Evolutionary conservation across 2,329 filamentous ascomycete species (phyloP).

Genomic region (Venturia nashicola): DNA sequence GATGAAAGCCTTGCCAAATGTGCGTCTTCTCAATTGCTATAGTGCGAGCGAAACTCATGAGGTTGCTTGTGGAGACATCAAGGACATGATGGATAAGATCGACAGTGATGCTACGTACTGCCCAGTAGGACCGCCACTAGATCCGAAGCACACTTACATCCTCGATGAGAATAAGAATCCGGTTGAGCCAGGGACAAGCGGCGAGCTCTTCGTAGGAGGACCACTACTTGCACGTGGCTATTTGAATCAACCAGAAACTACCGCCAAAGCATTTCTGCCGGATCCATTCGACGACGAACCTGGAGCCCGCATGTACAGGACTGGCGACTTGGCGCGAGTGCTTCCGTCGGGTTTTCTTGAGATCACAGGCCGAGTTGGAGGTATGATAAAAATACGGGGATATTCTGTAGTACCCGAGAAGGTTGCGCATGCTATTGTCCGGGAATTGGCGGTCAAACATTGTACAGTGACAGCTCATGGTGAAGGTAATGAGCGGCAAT

Average conservation of each 20-base stretch:
- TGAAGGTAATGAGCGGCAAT: slow-evolving; percentile 61
- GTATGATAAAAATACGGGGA: slow-evolving; percentile 71
- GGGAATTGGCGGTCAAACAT: slow-evolving; percentile 55
- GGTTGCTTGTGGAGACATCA: slow-evolving; percentile 64
- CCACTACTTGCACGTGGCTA: slow-evolving; percentile 62
- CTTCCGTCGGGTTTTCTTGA: slow-evolving; percentile 57
- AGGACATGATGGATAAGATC: slow-evolving; percentile 44
- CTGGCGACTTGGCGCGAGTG: slow-evolving; percentile 57
- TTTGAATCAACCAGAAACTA: slow-evolving; percentile 67
- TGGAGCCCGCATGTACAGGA: slow-evolving; percentile 60
- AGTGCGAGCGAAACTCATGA: slow-evolving; percentile 75
- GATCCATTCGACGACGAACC: slow-evolving; percentile 50
- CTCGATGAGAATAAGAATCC: slow-evolving; percentile 55
- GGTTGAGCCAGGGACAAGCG: slow-evolving; percentile 49
- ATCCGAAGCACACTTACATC: slow-evolving; percentile 58
- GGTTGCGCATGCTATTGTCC: slow-evolving; percentile 60
- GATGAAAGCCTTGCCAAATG: slow-evolving; percentile 53
- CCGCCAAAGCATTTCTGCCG: slow-evolving; percentile 56
- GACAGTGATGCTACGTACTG: slow-evolving; percentile 47
- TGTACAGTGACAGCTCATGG: slow-evolving; percentile 64
- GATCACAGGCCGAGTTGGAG: slow-evolving; percentile 63
- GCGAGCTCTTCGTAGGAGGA: slow-evolving; percentile 69
- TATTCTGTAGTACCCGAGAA: slow-evolving; percentile 69
- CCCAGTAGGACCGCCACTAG: slow-evolving; percentile 59
- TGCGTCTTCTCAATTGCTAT: slow-evolving; percentile 66